These are phyloP conservation scores for Intubia oerlemansii DNA, from an alignment of 2,329 filamentous ascomycete genomes.

Conservation along the genomic window DNA sequence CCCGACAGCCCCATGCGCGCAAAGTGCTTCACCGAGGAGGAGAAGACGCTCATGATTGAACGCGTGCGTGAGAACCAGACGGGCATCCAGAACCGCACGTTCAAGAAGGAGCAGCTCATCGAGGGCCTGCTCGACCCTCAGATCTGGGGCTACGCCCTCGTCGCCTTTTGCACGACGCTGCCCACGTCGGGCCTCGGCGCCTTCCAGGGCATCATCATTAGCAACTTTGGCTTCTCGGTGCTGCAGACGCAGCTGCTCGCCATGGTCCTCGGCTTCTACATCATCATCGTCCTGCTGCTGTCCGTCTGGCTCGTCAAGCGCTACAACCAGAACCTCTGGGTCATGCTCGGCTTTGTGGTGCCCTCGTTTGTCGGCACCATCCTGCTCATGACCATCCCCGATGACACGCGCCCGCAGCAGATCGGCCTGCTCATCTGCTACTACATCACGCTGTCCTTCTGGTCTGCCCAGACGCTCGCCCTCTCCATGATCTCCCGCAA, in stretches of 20 bases:
- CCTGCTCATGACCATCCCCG: constrained; percentile 46
- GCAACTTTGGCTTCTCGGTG: constrained; percentile 39
- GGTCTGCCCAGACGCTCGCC: constrained; percentile 45
- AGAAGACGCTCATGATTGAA: constrained; percentile 42
- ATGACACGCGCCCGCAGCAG: constrained; percentile 33
- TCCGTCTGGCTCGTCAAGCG: constrained; percentile 46
- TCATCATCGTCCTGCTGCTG: constrained; percentile 45
- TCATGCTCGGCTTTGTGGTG: constrained; percentile 44
- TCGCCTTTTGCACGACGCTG: constrained; percentile 48
- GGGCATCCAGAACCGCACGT: constrained; percentile 32
- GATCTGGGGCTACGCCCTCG: constrained; percentile 39
- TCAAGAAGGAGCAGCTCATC: constrained; percentile 23
- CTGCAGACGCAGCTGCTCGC: constrained; percentile 52
- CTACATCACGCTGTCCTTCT: constrained; percentile 58
- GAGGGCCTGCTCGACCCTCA: constrained; percentile 43
- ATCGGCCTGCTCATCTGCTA: constrained; percentile 50
- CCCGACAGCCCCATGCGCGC: constrained; percentile 52
- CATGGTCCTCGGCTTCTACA: constrained; percentile 56
- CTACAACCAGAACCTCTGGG: constrained; percentile 43
- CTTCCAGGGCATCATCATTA: constrained; percentile 57
- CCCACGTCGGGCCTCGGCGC: constrained; percentile 53
- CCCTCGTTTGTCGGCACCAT: constrained; percentile 55
- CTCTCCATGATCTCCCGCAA: constrained; percentile 50
- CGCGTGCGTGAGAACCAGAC: constrained; percentile 39
- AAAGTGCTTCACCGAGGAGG: constrained; percentile 43